Base-by-base conservation (phyloP, 768 basidiomycete genomes). In the Tricholoma terreum region DNA sequence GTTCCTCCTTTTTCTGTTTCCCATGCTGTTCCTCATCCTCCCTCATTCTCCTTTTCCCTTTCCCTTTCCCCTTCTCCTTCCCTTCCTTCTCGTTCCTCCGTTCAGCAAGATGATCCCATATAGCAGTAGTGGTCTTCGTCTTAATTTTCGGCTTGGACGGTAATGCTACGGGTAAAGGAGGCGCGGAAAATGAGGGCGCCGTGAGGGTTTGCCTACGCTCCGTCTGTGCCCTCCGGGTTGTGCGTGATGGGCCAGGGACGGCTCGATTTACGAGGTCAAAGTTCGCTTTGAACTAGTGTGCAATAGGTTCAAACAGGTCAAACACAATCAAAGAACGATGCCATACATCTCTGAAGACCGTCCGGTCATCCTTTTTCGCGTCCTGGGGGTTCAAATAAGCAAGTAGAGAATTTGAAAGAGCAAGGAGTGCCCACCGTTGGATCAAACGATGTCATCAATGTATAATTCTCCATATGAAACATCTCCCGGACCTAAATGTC, bases 391-490 rank as follows among this genome's bases (percentile, higher is more conserved):
- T 34, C 51, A 56, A 15, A 52, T 50, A 49, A 48, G 52, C 48
- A 52, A 33, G 30, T 48, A 31, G 31, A 43, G 10, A 22, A 14
- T n/a, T 42, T 33, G 4, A 17, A 4, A n/a, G 36, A 15, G 27
- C 30, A 15, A 52, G 8, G 49, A 10, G 12, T 1, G 67, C 83
- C 35, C 59, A 90, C 89, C 71, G 76, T 70, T 8, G 94, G 94
- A 70, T 95, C 81, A 69, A 85, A 98, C 17, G 77, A 79, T 34
- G 94, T 72, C 75, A 96, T 78, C 22, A 82, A 85, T 2, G 84
- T 81, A 67, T 89, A 95, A 57, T 87, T 78, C 61, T 94, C 88
- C 72, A 96, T 79, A 67, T 98, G 94, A 71, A 95, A 98, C 57
- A 84, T 77, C 71, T 98, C 92, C 58, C 94, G 84, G 49, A 96